phyloP scores from a whole-genome alignment of 2,329 filamentous ascomycete genomes.

The Penicillium verrucosum region DNA sequence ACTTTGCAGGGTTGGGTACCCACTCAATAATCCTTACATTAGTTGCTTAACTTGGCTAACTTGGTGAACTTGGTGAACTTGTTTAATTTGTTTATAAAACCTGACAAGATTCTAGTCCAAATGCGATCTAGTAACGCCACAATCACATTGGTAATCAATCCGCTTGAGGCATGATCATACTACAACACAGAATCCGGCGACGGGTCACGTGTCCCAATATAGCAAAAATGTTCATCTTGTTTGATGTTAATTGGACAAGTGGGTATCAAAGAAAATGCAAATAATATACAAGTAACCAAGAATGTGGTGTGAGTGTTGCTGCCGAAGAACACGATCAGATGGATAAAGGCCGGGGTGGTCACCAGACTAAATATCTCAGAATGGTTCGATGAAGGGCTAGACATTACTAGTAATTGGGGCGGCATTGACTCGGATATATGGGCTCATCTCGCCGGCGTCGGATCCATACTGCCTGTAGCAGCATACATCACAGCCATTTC shows the following conservation, averaged over 20 bases:
- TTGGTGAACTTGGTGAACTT: no score
- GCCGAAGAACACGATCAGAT: neutral
- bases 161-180: neutral
- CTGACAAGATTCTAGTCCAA: neutral
- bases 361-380: neutral
- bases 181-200: neutral
- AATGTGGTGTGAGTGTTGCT: neutral
- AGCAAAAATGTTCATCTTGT: neutral
- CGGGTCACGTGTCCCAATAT: conserved; percentile 2
- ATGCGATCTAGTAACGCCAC: neutral
- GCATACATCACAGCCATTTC: neutral
- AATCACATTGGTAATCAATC: neutral
- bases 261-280: conserved; percentile 21
- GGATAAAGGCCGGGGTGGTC: neutral
- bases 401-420: neutral
- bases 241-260: conserved; percentile 7
- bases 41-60: no score
- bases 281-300: conserved; percentile 7
- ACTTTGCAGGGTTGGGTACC: neutral
- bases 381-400: neutral
- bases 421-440: neutral
- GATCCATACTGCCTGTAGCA: neutral
- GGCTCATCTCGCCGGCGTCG: neutral
- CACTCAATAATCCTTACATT: neutral
- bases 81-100: neutral